A percentile compares a stretch with the other conserved stretches of the same genome.
Evolutionary conservation across 306 rosid species (phyloP).

Genomic region (Fragaria iinumae): DNA sequence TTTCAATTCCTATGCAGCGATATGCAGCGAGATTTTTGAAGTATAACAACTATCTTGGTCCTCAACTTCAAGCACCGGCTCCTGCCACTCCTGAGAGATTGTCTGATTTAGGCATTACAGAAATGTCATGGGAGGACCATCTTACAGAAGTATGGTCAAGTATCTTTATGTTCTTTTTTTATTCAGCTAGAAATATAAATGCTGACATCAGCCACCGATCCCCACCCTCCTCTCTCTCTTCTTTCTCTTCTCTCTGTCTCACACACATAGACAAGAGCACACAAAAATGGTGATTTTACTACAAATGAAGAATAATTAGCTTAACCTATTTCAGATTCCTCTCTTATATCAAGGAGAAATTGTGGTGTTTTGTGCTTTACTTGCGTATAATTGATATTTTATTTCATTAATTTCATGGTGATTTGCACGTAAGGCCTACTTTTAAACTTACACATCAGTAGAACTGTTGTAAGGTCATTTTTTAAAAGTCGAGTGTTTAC

Average conservation of each 20-base stretch:
- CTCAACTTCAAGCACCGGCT: constrained; percentile 58
- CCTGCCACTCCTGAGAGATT: constrained; percentile 81
- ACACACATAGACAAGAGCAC: background rate
- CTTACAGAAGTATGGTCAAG: constrained; percentile 70
- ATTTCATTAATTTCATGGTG: background rate
- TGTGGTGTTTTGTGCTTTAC: background rate
- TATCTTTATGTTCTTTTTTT: constrained; percentile 29
- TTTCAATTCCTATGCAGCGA: constrained; percentile 44
- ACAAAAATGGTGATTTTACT: background rate
- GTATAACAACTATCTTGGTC: constrained; percentile 48
- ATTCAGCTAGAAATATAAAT: constrained; percentile 19
- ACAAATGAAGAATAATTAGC: background rate
- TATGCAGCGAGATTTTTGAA: constrained; percentile 81
- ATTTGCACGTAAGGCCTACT: background rate
- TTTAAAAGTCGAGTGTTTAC: constrained; percentile 21
- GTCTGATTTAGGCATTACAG: constrained; percentile 63
- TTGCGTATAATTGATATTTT: background rate
- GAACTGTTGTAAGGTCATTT: constrained; percentile 10
- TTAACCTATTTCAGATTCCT: background rate
- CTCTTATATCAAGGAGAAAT: background rate
- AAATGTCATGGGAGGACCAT: constrained; percentile 74
- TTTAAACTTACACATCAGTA: background rate
- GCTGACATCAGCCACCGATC: constrained; percentile 6
- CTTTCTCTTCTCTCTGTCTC: background rate
- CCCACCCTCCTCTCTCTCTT: background rate